phyloP scores from a whole-genome alignment of 305 asterid species.

The Fraxinus dipetala region DNA sequence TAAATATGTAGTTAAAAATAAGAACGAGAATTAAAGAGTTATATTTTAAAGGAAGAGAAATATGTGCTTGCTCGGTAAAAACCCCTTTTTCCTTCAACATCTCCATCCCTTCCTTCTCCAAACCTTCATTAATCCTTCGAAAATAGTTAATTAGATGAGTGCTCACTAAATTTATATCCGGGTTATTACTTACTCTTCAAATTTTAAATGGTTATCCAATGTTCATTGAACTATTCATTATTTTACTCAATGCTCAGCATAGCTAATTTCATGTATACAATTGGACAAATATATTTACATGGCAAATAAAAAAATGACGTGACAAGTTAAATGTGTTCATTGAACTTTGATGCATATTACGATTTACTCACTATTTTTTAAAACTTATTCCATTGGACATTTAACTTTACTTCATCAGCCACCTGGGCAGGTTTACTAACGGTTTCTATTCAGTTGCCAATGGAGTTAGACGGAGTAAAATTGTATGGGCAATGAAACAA shows the following conservation, averaged over 20 bases:
- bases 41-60: not conserved
- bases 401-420: not conserved
- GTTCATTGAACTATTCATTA: too few species aligned
- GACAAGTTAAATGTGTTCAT: too few species aligned
- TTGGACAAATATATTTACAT: not conserved
- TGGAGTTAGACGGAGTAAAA: not conserved
- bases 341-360: not conserved
- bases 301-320: not conserved
- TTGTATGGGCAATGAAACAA: not conserved
- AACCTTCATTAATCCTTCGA: not conserved
- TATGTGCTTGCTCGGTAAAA: conserved; percentile 50
- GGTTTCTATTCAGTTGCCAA: too few species aligned
- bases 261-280: not conserved
- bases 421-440: not conserved
- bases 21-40: not conserved
- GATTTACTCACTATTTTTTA: not conserved
- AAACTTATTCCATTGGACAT: not conserved
- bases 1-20: too few species aligned
- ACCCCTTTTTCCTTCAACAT: conserved; percentile 53
- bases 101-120: conserved; percentile 28
- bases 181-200: not conserved
- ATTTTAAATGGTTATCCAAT: too few species aligned
- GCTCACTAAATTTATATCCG: not conserved
- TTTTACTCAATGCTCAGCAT: not conserved
- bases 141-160: not conserved